Evolutionary conservation across 2,329 filamentous ascomycete genomes (phyloP).

Genomic region (Cytospora schulzeri): DNA sequence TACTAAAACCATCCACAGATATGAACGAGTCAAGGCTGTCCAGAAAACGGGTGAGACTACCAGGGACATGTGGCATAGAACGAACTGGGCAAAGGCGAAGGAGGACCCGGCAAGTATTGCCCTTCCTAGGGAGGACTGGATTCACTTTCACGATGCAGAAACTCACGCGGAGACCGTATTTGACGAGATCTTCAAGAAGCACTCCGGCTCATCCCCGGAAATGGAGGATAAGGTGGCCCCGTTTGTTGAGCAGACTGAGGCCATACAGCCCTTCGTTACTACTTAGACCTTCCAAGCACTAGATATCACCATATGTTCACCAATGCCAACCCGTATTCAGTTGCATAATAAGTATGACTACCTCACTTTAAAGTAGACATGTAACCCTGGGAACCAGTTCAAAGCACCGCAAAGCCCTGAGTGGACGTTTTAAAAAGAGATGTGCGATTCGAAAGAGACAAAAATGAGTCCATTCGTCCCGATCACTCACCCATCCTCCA

Average conservation of each 20-base stretch:
- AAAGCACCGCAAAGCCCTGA: too few species aligned
- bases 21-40: conserved; percentile 49
- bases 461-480: background rate
- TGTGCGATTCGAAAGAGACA: background rate
- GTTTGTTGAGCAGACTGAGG: conserved; percentile 8
- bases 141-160: conserved; percentile 54
- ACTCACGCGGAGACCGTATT: conserved; percentile 44
- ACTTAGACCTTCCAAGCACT: background rate
- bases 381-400: too few species aligned
- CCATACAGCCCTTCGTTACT: background rate
- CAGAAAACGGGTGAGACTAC: conserved; percentile 56
- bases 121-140: conserved; percentile 54
- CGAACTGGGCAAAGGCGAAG: conserved; percentile 52
- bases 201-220: conserved; percentile 24
- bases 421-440: too few species aligned
- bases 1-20: conserved; percentile 31
- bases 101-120: conserved; percentile 50
- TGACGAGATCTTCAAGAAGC: conserved; percentile 37
- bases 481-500: too few species aligned
- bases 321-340: too few species aligned
- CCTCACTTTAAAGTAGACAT: too few species aligned
- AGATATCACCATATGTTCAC: too few species aligned
- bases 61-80: conserved; percentile 57
- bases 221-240: background rate
- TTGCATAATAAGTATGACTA: too few species aligned